Conservation (phyloP, 495 filamentous ascomycete genomes). For the Podospora pseudocomata region DNA sequence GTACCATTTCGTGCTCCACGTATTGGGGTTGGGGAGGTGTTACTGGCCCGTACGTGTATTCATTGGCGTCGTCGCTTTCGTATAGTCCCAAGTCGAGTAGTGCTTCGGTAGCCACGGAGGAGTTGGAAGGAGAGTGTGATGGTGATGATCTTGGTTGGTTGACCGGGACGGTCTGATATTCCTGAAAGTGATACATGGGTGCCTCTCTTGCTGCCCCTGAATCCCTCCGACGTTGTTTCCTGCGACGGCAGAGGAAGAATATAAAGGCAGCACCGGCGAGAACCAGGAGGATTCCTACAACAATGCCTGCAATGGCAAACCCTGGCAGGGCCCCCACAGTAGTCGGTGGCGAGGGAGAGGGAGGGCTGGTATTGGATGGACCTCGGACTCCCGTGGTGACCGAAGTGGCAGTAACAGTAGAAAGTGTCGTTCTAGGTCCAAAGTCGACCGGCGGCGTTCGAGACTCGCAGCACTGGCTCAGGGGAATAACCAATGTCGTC, state of each 20-base stretch:
- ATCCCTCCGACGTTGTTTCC: conserved; percentile 1
- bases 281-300: not conserved
- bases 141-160: conserved; percentile 7
- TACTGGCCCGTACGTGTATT: not conserved
- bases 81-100: conserved; percentile 3
- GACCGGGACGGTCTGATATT: conserved; percentile 9
- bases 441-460: conserved; percentile 3
- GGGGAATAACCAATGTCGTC: not conserved
- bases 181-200: not conserved
- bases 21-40: not conserved
- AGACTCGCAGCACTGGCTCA: conserved; percentile 6
- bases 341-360: not conserved
- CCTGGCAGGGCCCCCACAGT: not conserved
- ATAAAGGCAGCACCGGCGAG: not conserved
- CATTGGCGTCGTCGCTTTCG: not conserved
- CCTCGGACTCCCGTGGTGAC: not conserved
- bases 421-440: conserved; percentile 1
- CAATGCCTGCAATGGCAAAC: not conserved
- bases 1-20: not conserved
- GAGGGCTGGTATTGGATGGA: not conserved
- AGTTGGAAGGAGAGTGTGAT: not conserved
- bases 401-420: not conserved
- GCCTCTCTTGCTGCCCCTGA: not conserved
- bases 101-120: conserved; percentile 11
- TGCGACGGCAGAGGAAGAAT: not conserved